phyloP scores from a whole-genome alignment of 2,329 filamentous ascomycete species.

The Aspergillus sp. region DNA sequence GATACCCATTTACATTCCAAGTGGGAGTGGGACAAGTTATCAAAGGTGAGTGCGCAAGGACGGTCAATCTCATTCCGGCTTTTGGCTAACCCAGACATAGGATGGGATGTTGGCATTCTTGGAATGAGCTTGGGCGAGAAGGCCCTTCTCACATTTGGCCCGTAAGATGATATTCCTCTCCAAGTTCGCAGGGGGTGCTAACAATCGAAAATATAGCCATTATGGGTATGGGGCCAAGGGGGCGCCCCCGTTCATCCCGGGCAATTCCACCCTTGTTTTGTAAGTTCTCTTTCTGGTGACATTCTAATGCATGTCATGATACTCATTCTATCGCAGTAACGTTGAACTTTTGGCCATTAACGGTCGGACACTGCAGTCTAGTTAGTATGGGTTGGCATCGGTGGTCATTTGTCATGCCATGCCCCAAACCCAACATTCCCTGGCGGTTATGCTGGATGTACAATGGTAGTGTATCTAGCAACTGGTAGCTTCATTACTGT shows the following conservation, averaged over 20 bases:
- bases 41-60: constrained; percentile 7
- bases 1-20: constrained; percentile 16
- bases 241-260: constrained; percentile 17
- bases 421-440: neutral
- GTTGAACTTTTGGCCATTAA: neutral
- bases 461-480: too few relatives aligned
- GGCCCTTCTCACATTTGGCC: constrained; percentile 16
- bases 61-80: neutral
- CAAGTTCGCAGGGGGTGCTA: neutral
- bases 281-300: constrained; percentile 1
- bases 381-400: neutral
- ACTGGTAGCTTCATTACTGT: too few relatives aligned
- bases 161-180: constrained; percentile 8
- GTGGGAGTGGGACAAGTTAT: constrained; percentile 17
- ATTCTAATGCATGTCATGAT: neutral
- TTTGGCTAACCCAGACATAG: neutral
- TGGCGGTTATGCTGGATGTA: too few relatives aligned
- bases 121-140: constrained; percentile 20
- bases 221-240: constrained; percentile 18
- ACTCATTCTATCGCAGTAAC: neutral
- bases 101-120: constrained; percentile 17
- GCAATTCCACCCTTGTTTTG: constrained; percentile 19
- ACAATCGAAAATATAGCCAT: constrained; percentile 3
- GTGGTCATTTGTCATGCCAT: neutral
- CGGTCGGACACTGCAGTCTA: neutral